These are phyloP conservation scores for Annulohypoxylon bovei DNA, from an alignment of 495 filamentous ascomycete genomes.

Conservation along the genomic window DNA sequence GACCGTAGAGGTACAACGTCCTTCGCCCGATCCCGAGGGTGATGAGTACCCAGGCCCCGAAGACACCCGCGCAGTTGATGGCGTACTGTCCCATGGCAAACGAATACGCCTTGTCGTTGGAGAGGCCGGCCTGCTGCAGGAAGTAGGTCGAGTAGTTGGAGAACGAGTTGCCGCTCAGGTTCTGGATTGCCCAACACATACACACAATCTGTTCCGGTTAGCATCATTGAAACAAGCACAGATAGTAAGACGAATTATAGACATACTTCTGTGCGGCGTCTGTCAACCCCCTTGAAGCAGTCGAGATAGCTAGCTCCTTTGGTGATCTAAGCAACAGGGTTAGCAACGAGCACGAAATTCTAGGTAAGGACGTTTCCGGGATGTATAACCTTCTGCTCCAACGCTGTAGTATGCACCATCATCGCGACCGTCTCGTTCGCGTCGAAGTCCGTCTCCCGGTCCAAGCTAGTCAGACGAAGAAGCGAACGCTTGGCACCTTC, in stretches of 20 bases:
- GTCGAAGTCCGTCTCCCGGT: conserved; percentile 70
- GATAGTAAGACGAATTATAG: background rate
- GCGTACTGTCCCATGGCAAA: conserved; percentile 80
- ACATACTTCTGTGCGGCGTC: conserved; percentile 72
- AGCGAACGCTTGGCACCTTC: conserved; percentile 75
- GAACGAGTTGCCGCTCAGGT: conserved; percentile 80
- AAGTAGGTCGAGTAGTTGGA: conserved; percentile 85
- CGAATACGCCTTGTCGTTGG: conserved; percentile 66
- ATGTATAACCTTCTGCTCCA: conserved; percentile 66
- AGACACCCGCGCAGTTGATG: conserved; percentile 78
- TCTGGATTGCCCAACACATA: conserved; percentile 87
- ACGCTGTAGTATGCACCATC: conserved; percentile 83
- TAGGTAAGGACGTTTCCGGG: background rate
- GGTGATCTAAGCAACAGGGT: conserved; percentile 57
- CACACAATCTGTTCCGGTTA: conserved; percentile 65
- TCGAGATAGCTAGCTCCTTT: conserved; percentile 75
- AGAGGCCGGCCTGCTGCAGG: conserved; percentile 75
- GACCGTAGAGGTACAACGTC: conserved; percentile 73
- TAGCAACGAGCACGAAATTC: background rate
- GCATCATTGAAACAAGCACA: background rate
- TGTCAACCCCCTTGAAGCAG: conserved; percentile 78
- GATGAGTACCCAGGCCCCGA: conserved; percentile 80
- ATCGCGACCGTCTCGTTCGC: conserved; percentile 80
- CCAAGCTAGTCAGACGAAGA: conserved; percentile 69
- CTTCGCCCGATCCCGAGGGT: conserved; percentile 73